Base-by-base conservation (phyloP, 257 asterid species). In the Verbena officinalis region DNA sequence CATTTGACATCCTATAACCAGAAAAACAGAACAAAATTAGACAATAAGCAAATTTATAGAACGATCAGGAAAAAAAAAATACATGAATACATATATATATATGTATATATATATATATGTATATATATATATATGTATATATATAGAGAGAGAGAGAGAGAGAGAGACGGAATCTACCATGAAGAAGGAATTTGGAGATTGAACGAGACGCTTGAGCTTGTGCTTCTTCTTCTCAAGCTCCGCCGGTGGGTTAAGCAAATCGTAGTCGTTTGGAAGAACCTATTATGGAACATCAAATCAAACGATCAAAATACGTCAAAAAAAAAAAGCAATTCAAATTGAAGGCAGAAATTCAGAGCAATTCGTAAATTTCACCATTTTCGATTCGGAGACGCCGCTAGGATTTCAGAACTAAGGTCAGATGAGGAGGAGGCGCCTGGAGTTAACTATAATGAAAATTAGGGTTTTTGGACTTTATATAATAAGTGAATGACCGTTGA, bases 201-300 rank as follows among this genome's bases (percentile, higher is more conserved):
- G 81, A 7, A 83, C 86, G 10, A 83, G 77, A n/a, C 84, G 87
- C 85, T 84, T 86, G 54, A 84, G 89, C 80, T 86, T 86, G 76
- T 86, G 91, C 85, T 86, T 86, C 77, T 80, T 86, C 82, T 86
- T 84, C 79, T 86, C 95, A 39, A 82, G 72, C 63, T 87, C 88
- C 31, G 86, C 82, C 49, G 90, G 84, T 4, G 95, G 92, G 77
- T 87, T 82, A 52, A 84, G 79, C 85, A 84, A 63, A 74, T 84
- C 89, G 33, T 60, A 16, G 17, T 81, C 90, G 69, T 86, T 83
- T 0, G 90, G 73, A 22, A 81, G 88, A 67, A 62, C 85, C 90
- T 86, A 42, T 23, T 21, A 20, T 0, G n/a, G 33, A 46, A 6
- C 39, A 56, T 10, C 9, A 54, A 38, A 44, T 23, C 10, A 3